Percentiles rank a stretch among this genome's conserved stretches.
phyloP scores from a whole-genome alignment of 176 grass and related monocot genomes.

The Raddia distichophylla region DNA sequence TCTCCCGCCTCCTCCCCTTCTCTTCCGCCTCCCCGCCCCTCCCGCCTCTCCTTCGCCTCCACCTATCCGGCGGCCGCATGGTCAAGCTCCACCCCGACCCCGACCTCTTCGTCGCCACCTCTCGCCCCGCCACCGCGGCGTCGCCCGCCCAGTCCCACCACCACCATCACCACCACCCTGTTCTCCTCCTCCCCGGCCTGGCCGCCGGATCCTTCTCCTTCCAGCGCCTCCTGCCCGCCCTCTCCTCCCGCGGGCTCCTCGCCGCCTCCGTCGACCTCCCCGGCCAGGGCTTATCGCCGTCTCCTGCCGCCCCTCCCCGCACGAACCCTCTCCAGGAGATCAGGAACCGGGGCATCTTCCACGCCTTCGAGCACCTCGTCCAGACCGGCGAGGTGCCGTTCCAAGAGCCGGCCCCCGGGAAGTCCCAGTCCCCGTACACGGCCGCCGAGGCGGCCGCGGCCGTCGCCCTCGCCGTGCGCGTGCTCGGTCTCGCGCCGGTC shows the following conservation, averaged over 20 bases:
- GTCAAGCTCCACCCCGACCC: conserved; percentile 52
- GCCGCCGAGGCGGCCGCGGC: conserved; percentile 46
- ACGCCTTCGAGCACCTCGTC: conserved; percentile 80
- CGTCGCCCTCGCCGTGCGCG: conserved; percentile 48
- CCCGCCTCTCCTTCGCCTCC: conserved; percentile 39
- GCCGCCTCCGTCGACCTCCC: conserved; percentile 62
- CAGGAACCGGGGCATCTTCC: conserved; percentile 69
- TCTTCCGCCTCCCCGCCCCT: conserved; percentile 27
- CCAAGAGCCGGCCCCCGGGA: conserved; percentile 38
- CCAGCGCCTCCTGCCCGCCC: conserved; percentile 44
- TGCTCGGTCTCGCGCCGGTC: conserved; percentile 53
- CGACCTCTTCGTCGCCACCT: conserved; percentile 56
- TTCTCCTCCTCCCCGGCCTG: conserved; percentile 66
- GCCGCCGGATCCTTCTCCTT: conserved; percentile 77
- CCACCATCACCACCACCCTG: conserved; percentile 8
- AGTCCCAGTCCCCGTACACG: conserved; percentile 39
- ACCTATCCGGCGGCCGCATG: conserved; percentile 55
- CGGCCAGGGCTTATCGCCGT: conserved; percentile 55
- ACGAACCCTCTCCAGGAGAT: conserved; percentile 52
- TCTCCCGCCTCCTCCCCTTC: conserved; percentile 37
- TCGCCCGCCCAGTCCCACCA: not conserved
- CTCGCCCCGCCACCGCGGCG: conserved; percentile 27
- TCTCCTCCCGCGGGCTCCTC: conserved; percentile 45
- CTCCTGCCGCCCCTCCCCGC: not conserved
- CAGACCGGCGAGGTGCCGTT: conserved; percentile 72